Base-by-base conservation (phyloP, 2,329 filamentous ascomycete genomes). In the Xylariaceae sp. region DNA sequence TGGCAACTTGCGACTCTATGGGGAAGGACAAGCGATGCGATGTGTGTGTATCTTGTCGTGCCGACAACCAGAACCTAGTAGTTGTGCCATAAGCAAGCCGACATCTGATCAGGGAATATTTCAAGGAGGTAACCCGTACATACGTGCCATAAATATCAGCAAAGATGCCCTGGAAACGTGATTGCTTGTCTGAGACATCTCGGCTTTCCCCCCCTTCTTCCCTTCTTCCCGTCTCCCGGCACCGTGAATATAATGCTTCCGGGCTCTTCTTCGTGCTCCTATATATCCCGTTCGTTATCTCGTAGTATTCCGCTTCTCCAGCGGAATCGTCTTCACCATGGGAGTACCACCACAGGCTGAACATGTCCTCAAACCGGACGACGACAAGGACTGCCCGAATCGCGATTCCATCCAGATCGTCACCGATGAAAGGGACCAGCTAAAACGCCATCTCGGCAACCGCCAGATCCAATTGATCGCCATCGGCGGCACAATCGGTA, bases 381-480 rank as follows among this genome's bases (percentile, higher is more conserved):
- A 62, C 51, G 68, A 70, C 49, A 69, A 71, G 57, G 61, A 57
- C 30, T 55, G 54, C 15, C 65, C 52, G 18, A 59, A 56, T n/a
- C 61, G 62, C 48, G 65, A 66, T n/a, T 66, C 55, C 30, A 62
- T 68, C 41, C 60, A 60, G 41, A 49, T 62, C 30, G 55, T 67
- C 51, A 61, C 58, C 18, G 64, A 66, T 44, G 62, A 62, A 51
- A 53, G 63, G 10, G 67, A 70, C 57, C 68, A 72, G 54, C 72
- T 77, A 4, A 73, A 77, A 30, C 74, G 77, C 49, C 74, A 74
- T 59, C 68, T 79, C 17, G 73, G 73, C 55, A 78, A 78, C 61
- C 74, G 77, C 18, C 73, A 83, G 65, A 81, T 84, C 66, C 82
- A 84, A 70, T 75, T 84, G 41, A 83, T 84, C 59, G 82, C 81